These are phyloP conservation scores for Nothophoma quercina DNA, from an alignment of 2,329 filamentous ascomycete genomes.

Conservation along the genomic window DNA sequence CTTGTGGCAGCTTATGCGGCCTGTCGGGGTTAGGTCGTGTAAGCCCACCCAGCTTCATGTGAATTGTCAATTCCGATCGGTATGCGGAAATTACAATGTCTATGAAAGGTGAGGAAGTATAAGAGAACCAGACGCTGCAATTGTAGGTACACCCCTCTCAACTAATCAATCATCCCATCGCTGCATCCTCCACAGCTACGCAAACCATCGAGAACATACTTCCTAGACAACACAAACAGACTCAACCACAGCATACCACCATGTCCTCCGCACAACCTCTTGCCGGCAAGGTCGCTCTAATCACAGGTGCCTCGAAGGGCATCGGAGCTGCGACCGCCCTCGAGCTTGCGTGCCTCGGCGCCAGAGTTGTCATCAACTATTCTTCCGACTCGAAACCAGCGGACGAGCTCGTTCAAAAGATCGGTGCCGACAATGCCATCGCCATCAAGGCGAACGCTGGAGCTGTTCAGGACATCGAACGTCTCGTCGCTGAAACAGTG, in stretches of 20 bases:
- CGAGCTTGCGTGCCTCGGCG: slow-evolving; percentile 52
- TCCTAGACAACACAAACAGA: not conserved
- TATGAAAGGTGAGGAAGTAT: not conserved
- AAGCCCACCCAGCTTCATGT: not conserved
- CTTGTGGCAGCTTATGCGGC: not conserved
- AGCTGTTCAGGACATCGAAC: slow-evolving; percentile 59
- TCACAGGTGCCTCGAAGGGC: slow-evolving; percentile 41
- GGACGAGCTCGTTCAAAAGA: slow-evolving; percentile 59
- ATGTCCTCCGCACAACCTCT: slow-evolving; percentile 22
- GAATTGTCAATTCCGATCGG: not conserved
- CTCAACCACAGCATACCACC: not conserved
- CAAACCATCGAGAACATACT: not conserved
- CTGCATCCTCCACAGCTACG: too few relatives aligned
- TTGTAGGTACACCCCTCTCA: not conserved
- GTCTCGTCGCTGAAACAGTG: slow-evolving; percentile 39
- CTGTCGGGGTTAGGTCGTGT: not conserved
- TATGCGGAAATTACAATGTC: not conserved
- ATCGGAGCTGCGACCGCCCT: slow-evolving; percentile 42
- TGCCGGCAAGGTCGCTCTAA: slow-evolving; percentile 36
- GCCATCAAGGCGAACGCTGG: slow-evolving; percentile 65
- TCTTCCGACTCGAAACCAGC: slow-evolving; percentile 63
- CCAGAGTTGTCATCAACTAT: slow-evolving; percentile 63
- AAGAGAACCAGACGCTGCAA: not conserved
- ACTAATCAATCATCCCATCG: too few relatives aligned
- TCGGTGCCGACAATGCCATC: slow-evolving; percentile 57